Base-by-base conservation (phyloP, 2,329 filamentous ascomycete species). In the Colletotrichum sojae region DNA sequence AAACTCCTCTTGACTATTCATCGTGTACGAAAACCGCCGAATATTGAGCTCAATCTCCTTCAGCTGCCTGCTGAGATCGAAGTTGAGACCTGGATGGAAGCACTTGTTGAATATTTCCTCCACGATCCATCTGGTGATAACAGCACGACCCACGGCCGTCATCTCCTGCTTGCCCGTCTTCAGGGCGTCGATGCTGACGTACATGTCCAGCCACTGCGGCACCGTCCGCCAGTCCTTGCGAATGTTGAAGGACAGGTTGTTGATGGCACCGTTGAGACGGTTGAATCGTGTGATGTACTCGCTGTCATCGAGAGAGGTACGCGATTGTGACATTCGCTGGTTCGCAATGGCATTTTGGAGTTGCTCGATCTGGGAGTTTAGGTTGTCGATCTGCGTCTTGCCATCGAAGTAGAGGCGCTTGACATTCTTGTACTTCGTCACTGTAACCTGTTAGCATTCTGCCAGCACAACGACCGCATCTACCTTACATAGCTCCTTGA, bases 401-500 rank as follows among this genome's bases (percentile, higher is more conserved):
- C 95, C 94, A 72, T 98, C 96, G 79, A 98, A 98, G 79, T 98
- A 99, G 75, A 98, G 93, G 64, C 94, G 91, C 84, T 99, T 99
- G 67, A 99, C 95, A 78, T 98, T 97, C 79, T 97, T 97, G 79
- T 99, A 99, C 83, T 99, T 99, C 73, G 90, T 90, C 76, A 96
- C 95, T 97, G 53, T 36, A 36, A 45, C 15, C 22, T 45, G 75
- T 75, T 82, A 83, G 74, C 83, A 81, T 77, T 68, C 4, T 53
- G 25, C 46, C 40, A 39, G 9, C 27, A 45, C 25, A 20, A 51
- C 22, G 48, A 10, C n/a, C 10, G 48, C 16, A 18, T 20, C 12
- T 39, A 48, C 79, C 84, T 71, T 83, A 90, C 88, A 78, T 53
- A 90, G 76, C 62, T 89, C 87, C 71, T 89, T 89, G 69, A 88